Evolutionary conservation across 2,329 filamentous ascomycete species (phyloP).

Genomic region (Hypomyces perniciosus): DNA sequence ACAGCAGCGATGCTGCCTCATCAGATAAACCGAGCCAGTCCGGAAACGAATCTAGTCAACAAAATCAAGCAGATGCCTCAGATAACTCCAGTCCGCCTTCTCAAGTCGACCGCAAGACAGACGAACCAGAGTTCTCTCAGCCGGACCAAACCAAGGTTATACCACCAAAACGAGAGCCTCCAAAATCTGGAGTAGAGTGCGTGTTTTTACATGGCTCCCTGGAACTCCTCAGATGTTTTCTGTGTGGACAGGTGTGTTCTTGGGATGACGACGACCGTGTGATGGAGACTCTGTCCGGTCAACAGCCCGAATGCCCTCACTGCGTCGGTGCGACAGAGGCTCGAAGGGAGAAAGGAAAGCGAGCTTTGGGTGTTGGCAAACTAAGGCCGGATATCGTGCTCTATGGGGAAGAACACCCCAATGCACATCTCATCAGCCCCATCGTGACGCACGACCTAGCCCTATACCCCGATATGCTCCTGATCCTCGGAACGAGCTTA

Average conservation of each 20-base stretch:
- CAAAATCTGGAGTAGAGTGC: slow-evolving; percentile 49
- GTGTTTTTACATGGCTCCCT: slow-evolving; percentile 71
- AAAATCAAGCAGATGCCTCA: slow-evolving; percentile 3
- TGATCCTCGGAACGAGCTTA: slow-evolving; percentile 66
- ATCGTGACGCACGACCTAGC: slow-evolving; percentile 63
- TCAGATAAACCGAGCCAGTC: slow-evolving; percentile 18
- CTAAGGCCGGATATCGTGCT: slow-evolving; percentile 67
- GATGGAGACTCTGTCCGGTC: slow-evolving; percentile 53
- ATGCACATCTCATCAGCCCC: slow-evolving; percentile 60
- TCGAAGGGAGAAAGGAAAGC: slow-evolving; percentile 59
- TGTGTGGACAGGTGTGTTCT: slow-evolving; percentile 50
- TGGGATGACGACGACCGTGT: slow-evolving; percentile 56
- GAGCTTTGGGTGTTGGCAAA: slow-evolving; percentile 60
- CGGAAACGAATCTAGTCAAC: slow-evolving; percentile 10
- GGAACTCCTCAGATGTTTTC: slow-evolving; percentile 56
- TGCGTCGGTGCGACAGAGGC: slow-evolving; percentile 58
- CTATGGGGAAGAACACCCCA: slow-evolving; percentile 68
- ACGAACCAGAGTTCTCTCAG: slow-evolving; percentile 16
- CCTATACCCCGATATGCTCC: slow-evolving; percentile 58
- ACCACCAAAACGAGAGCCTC: slow-evolving; percentile 21
- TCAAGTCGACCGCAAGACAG: slow-evolving; percentile 3
- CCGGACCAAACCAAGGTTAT: slow-evolving; percentile 16
- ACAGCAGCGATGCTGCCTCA: slow-evolving; percentile 16
- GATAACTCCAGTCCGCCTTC: neutral
- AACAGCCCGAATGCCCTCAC: slow-evolving; percentile 61